Conservation (phyloP, 345 rosid genomes). For the Draba incana region DNA sequence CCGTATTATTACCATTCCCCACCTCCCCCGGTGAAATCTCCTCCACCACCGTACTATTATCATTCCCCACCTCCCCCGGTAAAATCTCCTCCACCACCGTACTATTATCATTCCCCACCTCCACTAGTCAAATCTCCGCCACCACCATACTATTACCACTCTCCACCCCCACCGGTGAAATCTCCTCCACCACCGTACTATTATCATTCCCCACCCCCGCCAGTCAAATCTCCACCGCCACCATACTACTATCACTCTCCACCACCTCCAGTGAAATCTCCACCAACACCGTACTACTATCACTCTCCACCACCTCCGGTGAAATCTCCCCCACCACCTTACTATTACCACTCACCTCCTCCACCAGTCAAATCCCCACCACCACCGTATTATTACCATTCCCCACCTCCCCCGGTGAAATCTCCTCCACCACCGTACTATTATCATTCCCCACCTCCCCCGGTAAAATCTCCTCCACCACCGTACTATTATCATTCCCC, state of each 20-base stretch:
- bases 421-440: conserved; percentile 42
- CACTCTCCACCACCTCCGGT: too few relatives aligned
- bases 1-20: conserved; percentile 36
- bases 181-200: conserved; percentile 28
- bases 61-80: conserved; percentile 36
- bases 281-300: conserved; percentile 24
- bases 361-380: neutral
- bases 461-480: conserved; percentile 9
- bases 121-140: conserved; percentile 34
- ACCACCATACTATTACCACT: conserved; percentile 42
- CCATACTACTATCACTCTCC: conserved; percentile 1
- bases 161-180: conserved; percentile 38
- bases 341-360: too few relatives aligned
- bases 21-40: conserved; percentile 33
- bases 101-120: conserved; percentile 41
- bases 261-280: conserved; percentile 8
- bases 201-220: conserved; percentile 40
- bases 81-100: conserved; percentile 34
- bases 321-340: too few relatives aligned
- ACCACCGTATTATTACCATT: conserved; percentile 28
- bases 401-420: conserved; percentile 41
- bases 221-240: conserved; percentile 8
- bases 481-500: conserved; percentile 23
- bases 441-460: conserved; percentile 43
- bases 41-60: conserved; percentile 29